Percentiles rank a stretch among this genome's conserved stretches.
Conservation (phyloP, 768 basidiomycete genomes). For the Termitomyces titanicus region DNA sequence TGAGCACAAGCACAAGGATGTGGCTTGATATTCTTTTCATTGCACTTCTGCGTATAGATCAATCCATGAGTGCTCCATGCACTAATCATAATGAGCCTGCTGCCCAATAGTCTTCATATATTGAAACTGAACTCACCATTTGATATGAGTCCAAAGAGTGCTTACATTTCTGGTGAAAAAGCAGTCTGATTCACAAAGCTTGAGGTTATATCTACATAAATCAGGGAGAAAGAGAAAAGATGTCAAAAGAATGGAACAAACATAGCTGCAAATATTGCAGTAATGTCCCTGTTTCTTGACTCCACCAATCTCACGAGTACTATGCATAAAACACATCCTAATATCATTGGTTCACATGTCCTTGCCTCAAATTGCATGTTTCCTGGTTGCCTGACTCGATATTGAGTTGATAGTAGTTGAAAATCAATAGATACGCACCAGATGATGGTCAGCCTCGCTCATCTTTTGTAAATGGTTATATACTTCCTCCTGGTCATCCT, state of each 20-base stretch:
- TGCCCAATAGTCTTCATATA: neutral
- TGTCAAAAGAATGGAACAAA: neutral
- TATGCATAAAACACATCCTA: neutral
- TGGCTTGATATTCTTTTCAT: neutral
- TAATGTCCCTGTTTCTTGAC: neutral
- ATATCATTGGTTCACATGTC: conserved; percentile 5
- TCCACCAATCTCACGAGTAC: neutral
- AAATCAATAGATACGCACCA: no score
- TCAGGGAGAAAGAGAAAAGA: neutral
- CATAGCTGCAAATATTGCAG: conserved; percentile 2
- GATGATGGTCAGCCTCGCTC: neutral
- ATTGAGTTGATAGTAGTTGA: no score
- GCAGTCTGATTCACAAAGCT: neutral
- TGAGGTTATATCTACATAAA: neutral
- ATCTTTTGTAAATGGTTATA: no score
- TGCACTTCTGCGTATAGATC: neutral
- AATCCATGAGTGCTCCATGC: neutral
- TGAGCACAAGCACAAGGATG: neutral
- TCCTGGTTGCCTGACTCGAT: neutral
- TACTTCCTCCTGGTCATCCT: neutral
- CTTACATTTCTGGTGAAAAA: conserved; percentile 1
- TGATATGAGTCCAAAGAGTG: conserved; percentile 5
- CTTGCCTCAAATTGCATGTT: conserved; percentile 3
- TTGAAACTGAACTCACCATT: neutral
- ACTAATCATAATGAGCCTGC: neutral